Conservation (phyloP, 148 eudicot genomes). For the Polygonum maritimum region DNA sequence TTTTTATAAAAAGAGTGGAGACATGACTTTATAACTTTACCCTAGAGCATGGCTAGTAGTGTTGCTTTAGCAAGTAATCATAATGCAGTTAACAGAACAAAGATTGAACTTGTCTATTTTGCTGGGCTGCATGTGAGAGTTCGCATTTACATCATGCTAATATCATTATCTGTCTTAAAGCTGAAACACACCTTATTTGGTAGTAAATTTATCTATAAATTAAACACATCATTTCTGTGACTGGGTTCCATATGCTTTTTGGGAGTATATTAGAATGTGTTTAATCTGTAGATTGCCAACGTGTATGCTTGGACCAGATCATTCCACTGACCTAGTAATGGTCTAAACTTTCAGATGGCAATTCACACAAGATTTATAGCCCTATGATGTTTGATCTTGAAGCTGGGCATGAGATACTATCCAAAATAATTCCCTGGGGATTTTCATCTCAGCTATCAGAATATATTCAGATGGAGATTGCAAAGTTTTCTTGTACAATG, state of each 20-base stretch:
- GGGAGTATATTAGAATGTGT: background rate
- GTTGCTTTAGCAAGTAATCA: background rate
- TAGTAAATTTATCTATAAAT: background rate
- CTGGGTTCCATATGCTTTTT: background rate
- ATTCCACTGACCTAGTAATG: conserved; percentile 4
- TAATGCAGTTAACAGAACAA: background rate
- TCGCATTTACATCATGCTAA: background rate
- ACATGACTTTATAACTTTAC: background rate
- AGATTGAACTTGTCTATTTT: background rate
- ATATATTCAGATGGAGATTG: conserved; percentile 62
- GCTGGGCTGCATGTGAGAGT: background rate
- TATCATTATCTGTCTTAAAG: background rate
- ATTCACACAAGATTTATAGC: conserved; percentile 22
- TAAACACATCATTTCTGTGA: too few species aligned
- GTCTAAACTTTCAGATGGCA: conserved; percentile 30
- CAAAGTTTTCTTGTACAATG: conserved; percentile 33
- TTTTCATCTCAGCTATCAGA: conserved; percentile 63
- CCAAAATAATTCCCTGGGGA: conserved; percentile 59
- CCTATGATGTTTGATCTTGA: conserved; percentile 54
- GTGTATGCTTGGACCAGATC: background rate
- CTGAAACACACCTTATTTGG: background rate
- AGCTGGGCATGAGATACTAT: conserved; percentile 56
- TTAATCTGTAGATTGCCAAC: background rate
- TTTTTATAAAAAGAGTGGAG: background rate
- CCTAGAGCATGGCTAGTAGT: background rate